Evolutionary conservation across 176 grass and related monocot genomes (phyloP).

Genomic region (maize (Zea mays)): Zm-B73-REFERENCE-NAM-5.0 NC_050103.1:141906001-141906500

Average conservation of each 20-base stretch:
- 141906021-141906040: too few relatives aligned
- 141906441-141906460: conserved; percentile 75
- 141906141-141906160: background rate
- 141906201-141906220: conserved; percentile 18
- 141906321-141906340: conserved; percentile 74
- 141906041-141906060: too few relatives aligned
- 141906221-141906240: conserved; percentile 23
- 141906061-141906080: conserved; percentile 35
- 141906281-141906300: background rate
- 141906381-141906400: conserved; percentile 91
- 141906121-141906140: too few relatives aligned
- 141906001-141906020: too few relatives aligned
- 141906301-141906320: conserved; percentile 24
- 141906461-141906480: conserved; percentile 69
- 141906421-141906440: conserved; percentile 80
- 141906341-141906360: conserved; percentile 73
- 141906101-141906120: too few relatives aligned
- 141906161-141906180: conserved; percentile 57
- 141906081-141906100: background rate
- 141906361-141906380: conserved; percentile 86
- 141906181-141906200: conserved; percentile 36
- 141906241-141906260: background rate
- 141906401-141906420: conserved; percentile 78
- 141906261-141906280: background rate
- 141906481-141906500: conserved; percentile 81